Evolutionary conservation across 257 asterid genomes (phyloP).

Genomic region (Nicotiana undulata): DNA sequence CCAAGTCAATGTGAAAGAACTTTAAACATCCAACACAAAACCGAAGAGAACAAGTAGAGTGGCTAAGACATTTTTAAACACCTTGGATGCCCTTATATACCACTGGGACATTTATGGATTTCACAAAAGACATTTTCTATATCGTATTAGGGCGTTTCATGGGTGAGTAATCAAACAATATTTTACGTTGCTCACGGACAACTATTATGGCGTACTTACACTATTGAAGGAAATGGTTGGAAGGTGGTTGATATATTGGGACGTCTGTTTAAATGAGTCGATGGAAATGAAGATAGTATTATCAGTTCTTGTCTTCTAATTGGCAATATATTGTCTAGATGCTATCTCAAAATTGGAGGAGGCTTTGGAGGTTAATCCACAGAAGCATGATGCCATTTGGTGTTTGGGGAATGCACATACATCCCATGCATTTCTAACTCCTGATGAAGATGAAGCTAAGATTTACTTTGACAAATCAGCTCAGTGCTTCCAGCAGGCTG

Average conservation of each 20-base stretch:
- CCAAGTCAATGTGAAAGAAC: neutral
- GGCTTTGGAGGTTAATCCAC: constrained; percentile 63
- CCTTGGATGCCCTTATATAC: neutral
- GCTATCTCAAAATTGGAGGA: constrained; percentile 80
- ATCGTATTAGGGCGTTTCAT: neutral
- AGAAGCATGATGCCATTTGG: constrained; percentile 75
- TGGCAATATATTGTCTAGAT: constrained; percentile 30
- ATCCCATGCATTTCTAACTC: constrained; percentile 60
- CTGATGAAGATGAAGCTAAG: constrained; percentile 62
- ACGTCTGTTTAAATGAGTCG: neutral
- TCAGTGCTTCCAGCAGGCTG: constrained; percentile 58
- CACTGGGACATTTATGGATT: neutral
- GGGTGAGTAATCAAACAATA: neutral
- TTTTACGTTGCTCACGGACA: neutral
- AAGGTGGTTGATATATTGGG: neutral
- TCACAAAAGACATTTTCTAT: neutral
- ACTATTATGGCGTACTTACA: neutral
- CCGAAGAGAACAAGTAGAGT: neutral
- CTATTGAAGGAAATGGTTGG: neutral
- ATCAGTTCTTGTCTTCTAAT: neutral
- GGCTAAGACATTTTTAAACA: neutral
- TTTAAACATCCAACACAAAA: neutral
- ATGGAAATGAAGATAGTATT: neutral
- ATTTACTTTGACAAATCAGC: constrained; percentile 54
- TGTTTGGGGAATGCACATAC: constrained; percentile 87